Base-by-base conservation (phyloP, 129 eudicot genomes). In the Flaveria ramosissima region DNA sequence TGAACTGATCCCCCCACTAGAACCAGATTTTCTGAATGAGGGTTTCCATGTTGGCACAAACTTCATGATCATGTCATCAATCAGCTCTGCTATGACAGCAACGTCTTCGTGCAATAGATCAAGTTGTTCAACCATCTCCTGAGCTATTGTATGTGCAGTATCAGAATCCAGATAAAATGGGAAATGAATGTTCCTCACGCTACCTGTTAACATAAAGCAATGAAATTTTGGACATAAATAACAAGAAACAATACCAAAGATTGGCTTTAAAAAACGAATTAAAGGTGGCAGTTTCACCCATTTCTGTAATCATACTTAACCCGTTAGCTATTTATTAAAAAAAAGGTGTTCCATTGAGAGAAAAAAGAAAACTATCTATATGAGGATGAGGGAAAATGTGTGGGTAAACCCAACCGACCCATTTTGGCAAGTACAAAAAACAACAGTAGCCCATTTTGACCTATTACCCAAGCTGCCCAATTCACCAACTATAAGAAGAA, bases 71-170 rank as follows among this genome's bases (percentile, higher is more conserved):
- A 92, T 48, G 80, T 66, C 80, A 62, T 89, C 89, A 23, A 89
- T 89, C 80, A 92, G 79, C 79, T 92, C 86, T 11, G 86, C 87
- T 68, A 89, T 83, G 57, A 83, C 46, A 43, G 83, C 83, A 72
- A 87, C 80, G 41, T 92, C 96, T 48, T 83, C 89, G 3, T 71
- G 79, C 61, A 69, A 66, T 69, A 87, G 75, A 15, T 84, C 85
- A 62, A 92, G 89, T 16, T 87, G 83, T 59, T 92, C 85, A 53
- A 89, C 90, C 97, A 92, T 92, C 85, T 92, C 97, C 68, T 78
- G 63, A 17, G 89, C 93, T 61, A 92, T 85, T 64, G 89, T 82
- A 21, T 70, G 39, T 41, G 86, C 83, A 4, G 97, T 92, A 75
- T 92, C 97, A 8, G 63, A 48, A 9, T 77, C 71, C 23, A 87